Base-by-base conservation (phyloP, 108 stramenopile genomes). In the Epithemia pelagica region DNA sequence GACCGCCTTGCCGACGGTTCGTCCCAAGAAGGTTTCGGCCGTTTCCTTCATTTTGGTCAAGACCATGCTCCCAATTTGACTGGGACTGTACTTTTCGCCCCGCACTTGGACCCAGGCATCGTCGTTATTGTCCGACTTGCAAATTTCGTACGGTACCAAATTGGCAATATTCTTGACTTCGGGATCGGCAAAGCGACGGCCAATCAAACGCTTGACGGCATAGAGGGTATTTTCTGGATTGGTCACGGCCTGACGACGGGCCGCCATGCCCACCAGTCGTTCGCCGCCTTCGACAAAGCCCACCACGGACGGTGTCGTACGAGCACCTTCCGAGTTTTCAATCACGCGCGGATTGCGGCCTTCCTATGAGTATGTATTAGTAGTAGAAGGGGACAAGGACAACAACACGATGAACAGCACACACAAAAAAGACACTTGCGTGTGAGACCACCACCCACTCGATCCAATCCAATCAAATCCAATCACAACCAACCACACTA, bases 1-100 rank as follows among this genome's bases (percentile, higher is more conserved):
- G 55, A 99, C 98, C 26, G 99, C 98, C 88, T 98, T 97, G 75
- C 63, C 84, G 24, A 98, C 96, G 32, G 82, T 78, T n/a, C 95
- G 69, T 51, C 99, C 99, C 70, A 99, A 84, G 69, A 98, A 99
- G 61, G 81, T 91, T 73, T 97, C 97, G 10, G 98, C 92, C 15
- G 99, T 99, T 72, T 98, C 99, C 88, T 99, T 99, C 99, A 99
- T 99, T 73, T 99, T 99, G 54, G 89, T 88, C 58, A 99, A 76
- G 26, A 99, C 98, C 96, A 99, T 98, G 68, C 86, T 88, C 60
- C 98, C 98, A 69, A 99, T 96, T 80, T 99, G 99, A 52, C 89
- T 91, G 28, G 99, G 99, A 58, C 89, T 92, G 75, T 93, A 96
- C 75, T 96, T 96, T 72, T 91, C 85, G 2, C 96, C 96, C 23